phyloP scores from a whole-genome alignment of 805 yeast species.

The Kodamaea jinghongensis region DNA sequence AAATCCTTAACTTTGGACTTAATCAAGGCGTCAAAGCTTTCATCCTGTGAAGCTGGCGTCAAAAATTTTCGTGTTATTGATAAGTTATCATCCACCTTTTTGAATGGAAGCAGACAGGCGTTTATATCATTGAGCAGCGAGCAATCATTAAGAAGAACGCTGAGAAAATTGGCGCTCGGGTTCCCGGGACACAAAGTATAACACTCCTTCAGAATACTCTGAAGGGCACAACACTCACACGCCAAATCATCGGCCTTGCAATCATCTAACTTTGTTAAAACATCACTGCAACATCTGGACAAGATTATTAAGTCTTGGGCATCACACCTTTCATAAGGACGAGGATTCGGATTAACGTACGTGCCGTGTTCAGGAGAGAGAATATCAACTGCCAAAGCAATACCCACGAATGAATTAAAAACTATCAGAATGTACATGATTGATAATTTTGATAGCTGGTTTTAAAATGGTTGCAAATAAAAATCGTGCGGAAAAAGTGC shows the following conservation, averaged over 20 bases:
- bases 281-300: constrained; percentile 46
- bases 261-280: constrained; percentile 44
- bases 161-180: constrained; percentile 46
- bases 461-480: too few relatives aligned
- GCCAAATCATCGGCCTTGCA: constrained; percentile 54
- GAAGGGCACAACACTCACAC: constrained; percentile 57
- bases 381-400: neutral
- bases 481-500: too few relatives aligned
- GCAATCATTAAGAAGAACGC: constrained; percentile 46
- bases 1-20: constrained; percentile 2
- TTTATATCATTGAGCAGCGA: constrained; percentile 46
- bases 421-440: too few relatives aligned
- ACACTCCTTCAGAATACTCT: constrained; percentile 45
- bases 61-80: neutral
- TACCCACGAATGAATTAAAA: too few relatives aligned
- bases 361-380: constrained; percentile 31
- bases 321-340: constrained; percentile 39
- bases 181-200: constrained; percentile 49
- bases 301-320: constrained; percentile 43
- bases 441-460: too few relatives aligned
- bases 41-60: neutral
- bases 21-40: constrained; percentile 2
- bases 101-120: constrained; percentile 50
- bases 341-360: constrained; percentile 47
- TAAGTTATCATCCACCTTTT: constrained; percentile 35